Conservation (phyloP, 768 basidiomycete species). For the Suillus fuscotomentosus region DNA sequence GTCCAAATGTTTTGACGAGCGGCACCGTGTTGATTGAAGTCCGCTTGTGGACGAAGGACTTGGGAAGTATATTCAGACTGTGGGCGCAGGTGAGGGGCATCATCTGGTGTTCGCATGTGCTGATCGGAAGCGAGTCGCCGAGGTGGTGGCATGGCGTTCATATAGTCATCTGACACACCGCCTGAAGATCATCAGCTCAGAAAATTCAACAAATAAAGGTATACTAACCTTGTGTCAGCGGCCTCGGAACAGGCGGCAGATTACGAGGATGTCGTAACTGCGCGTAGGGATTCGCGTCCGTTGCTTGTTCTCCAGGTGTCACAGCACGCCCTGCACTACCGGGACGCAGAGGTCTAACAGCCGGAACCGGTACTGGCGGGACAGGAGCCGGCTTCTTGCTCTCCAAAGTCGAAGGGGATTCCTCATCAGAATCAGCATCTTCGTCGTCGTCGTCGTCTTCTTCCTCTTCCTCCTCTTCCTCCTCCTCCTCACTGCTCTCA, state of each 20-base stretch:
- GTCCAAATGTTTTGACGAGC: constrained; percentile 83
- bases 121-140: constrained; percentile 57
- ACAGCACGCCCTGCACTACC: constrained; percentile 25
- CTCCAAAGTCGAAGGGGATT: constrained; percentile 30
- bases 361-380: constrained; percentile 17
- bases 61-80: constrained; percentile 56
- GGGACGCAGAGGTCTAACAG: constrained; percentile 27
- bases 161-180: constrained; percentile 47
- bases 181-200: constrained; percentile 14
- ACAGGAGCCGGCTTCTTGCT: constrained; percentile 31
- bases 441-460: constrained; percentile 47
- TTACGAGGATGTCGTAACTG: constrained; percentile 59
- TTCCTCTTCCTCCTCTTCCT: constrained; percentile 72
- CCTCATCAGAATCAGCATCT: constrained; percentile 62
- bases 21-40: constrained; percentile 50
- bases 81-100: constrained; percentile 51
- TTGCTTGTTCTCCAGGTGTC: constrained; percentile 30
- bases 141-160: constrained; percentile 32
- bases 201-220: constrained; percentile 6
- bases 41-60: constrained; percentile 53
- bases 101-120: constrained; percentile 55
- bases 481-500: constrained; percentile 79
- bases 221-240: constrained; percentile 43
- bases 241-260: constrained; percentile 62
- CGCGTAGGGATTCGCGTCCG: constrained; percentile 38